Evolutionary conservation across 768 basidiomycete genomes (phyloP).

Genomic region (Lyophyllum decastes): DNA sequence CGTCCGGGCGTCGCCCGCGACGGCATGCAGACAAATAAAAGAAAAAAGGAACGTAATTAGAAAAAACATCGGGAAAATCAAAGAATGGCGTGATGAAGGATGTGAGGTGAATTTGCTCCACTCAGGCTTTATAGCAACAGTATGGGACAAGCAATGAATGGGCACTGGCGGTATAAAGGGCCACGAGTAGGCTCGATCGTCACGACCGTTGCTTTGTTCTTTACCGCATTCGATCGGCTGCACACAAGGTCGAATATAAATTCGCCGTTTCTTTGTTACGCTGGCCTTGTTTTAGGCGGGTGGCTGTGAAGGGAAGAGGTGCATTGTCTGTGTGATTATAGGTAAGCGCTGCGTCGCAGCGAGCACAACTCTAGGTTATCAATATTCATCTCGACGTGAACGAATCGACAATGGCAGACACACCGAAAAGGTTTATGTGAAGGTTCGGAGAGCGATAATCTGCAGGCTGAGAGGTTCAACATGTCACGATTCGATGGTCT

Average conservation of each 20-base stretch:
- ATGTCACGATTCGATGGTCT: too few species aligned
- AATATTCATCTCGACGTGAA: too few species aligned
- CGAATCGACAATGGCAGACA: too few species aligned
- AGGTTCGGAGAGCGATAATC: too few species aligned
- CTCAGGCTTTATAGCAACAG: conserved; percentile 6
- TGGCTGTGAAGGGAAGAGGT: background rate
- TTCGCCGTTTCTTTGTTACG: background rate
- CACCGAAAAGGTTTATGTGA: too few species aligned
- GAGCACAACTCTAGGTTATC: background rate
- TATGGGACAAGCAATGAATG: background rate
- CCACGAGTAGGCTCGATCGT: background rate
- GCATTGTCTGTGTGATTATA: background rate
- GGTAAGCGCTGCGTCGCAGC: background rate
- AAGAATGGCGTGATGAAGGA: background rate
- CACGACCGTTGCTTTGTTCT: background rate
- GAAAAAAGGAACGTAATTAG: conserved; percentile 3
- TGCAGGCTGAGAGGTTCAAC: too few species aligned
- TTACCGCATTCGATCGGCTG: background rate
- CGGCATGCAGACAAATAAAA: conserved; percentile 13
- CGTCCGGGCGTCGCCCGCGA: conserved; percentile 32
- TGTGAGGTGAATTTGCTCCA: background rate
- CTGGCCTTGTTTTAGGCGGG: background rate
- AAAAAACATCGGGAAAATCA: conserved; percentile 6
- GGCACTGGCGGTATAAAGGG: background rate
- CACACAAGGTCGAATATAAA: background rate